phyloP scores from a whole-genome alignment of 345 rosid species.

The Fremontodendron californicum region DNA sequence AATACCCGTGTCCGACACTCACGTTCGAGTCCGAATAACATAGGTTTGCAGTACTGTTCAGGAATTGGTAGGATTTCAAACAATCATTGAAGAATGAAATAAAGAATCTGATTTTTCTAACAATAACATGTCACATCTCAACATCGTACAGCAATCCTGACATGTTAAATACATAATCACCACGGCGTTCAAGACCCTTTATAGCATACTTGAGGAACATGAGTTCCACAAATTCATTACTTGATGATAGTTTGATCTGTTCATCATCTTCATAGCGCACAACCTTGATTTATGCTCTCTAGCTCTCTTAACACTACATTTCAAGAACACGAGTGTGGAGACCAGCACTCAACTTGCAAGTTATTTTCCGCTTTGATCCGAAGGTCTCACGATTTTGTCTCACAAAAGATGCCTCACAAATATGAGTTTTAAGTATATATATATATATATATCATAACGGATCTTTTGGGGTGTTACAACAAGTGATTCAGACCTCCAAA shows the following conservation, averaged over 20 bases:
- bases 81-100: slow-evolving; percentile 42
- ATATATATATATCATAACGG: too few species aligned
- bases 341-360: too few species aligned
- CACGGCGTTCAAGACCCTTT: slow-evolving; percentile 35
- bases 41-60: too few species aligned
- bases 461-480: too few species aligned
- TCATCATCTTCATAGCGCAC: slow-evolving; percentile 26
- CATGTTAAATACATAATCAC: slow-evolving; percentile 39
- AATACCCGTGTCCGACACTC: too few species aligned
- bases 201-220: slow-evolving; percentile 36
- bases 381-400: too few species aligned
- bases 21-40: too few species aligned
- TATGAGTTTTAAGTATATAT: too few species aligned
- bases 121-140: slow-evolving; percentile 41
- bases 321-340: too few species aligned
- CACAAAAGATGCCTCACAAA: too few species aligned
- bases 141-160: slow-evolving; percentile 38
- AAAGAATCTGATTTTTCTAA: slow-evolving; percentile 59
- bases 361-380: too few species aligned
- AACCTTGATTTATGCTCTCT: slow-evolving; percentile 36
- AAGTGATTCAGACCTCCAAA: too few species aligned
- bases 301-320: slow-evolving; percentile 34
- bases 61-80: slow-evolving; percentile 39
- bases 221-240: slow-evolving; percentile 36
- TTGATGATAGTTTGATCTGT: not conserved